These are phyloP conservation scores for Toxicodendron radicans DNA, from an alignment of 345 rosid species.

Conservation along the genomic window DNA sequence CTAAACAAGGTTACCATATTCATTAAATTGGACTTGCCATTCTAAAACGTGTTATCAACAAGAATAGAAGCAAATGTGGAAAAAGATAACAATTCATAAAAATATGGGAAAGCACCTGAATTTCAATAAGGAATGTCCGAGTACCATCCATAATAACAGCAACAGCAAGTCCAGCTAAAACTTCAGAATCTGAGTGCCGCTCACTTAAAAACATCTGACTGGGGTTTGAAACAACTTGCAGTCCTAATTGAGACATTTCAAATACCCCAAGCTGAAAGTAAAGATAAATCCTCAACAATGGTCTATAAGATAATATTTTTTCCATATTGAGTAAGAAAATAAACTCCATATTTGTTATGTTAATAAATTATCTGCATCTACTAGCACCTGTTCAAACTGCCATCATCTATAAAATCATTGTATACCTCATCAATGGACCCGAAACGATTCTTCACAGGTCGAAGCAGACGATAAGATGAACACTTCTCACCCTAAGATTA, in stretches of 20 bases:
- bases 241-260: conserved; percentile 81
- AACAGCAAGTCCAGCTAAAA: conserved; percentile 88
- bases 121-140: conserved; percentile 79
- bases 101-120: conserved; percentile 56
- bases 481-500: conserved; percentile 74
- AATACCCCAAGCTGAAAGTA: conserved; percentile 83
- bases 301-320: background rate
- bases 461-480: conserved; percentile 84
- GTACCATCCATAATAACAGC: conserved; percentile 92
- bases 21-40: background rate
- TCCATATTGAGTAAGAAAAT: background rate
- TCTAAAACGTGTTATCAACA: background rate
- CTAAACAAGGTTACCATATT: background rate
- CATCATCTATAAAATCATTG: background rate
- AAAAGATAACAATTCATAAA: background rate
- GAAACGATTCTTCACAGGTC: conserved; percentile 91
- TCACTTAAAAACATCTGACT: conserved; percentile 82
- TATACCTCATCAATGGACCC: conserved; percentile 93
- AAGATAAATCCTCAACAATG: conserved; percentile 3
- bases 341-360: background rate
- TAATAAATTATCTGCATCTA: background rate
- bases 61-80: background rate
- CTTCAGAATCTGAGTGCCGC: conserved; percentile 65
- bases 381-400: background rate
- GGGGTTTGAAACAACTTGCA: conserved; percentile 73